phyloP scores from a whole-genome alignment of 805 yeast species.

The Cyberlindnera nakhonratchasimensis region DNA sequence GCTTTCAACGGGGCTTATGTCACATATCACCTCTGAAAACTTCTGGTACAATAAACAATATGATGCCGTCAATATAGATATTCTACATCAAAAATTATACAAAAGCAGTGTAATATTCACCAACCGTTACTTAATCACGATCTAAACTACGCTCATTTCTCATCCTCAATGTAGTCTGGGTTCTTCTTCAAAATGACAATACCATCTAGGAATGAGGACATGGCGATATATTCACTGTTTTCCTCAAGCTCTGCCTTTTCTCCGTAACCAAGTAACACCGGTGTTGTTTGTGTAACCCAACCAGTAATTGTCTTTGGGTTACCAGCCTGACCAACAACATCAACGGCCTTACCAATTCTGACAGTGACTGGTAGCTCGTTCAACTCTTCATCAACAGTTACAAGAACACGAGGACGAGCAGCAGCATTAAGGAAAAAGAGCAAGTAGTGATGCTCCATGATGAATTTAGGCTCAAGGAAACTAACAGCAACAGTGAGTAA shows the following conservation, averaged over 20 bases:
- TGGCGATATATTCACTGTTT: conserved; percentile 84
- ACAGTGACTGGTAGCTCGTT: conserved; percentile 85
- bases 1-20: conserved; percentile 48
- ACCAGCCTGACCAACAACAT: conserved; percentile 98
- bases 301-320: conserved; percentile 98
- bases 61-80: not conserved
- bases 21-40: not conserved
- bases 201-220: conserved; percentile 84
- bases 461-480: conserved; percentile 81
- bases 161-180: conserved; percentile 74
- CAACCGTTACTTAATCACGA: not conserved
- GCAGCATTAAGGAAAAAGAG: conserved; percentile 85
- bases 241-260: conserved; percentile 94
- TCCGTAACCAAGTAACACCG: conserved; percentile 88
- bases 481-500: conserved; percentile 81
- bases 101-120: not conserved
- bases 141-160: conserved; percentile 14
- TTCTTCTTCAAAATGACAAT: conserved; percentile 89
- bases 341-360: conserved; percentile 98
- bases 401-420: conserved; percentile 86
- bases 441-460: conserved; percentile 77
- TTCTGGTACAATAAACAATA: not conserved
- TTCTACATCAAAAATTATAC: not conserved
- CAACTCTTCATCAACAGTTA: conserved; percentile 88
- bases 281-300: conserved; percentile 98